Evolutionary conservation across 805 yeast genomes (phyloP).

Genomic region (Zygoascus biomembranicola): DNA sequence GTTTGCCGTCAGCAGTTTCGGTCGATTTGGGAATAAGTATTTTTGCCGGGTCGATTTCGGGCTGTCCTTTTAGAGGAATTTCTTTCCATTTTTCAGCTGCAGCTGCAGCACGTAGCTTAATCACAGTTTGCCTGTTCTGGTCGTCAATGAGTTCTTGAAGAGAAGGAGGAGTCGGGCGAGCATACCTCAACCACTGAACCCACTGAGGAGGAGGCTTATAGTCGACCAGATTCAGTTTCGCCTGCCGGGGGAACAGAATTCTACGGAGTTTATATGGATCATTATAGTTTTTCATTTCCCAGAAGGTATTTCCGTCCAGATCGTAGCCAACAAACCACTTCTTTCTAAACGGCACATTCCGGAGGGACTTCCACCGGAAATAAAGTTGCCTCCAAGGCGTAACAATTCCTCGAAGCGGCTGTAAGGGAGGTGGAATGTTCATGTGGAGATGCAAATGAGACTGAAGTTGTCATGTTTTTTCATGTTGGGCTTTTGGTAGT

Average conservation of each 20-base stretch:
- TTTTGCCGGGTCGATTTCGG: background rate
- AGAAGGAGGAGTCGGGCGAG: slow-evolving; percentile 53
- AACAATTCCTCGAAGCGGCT: slow-evolving; percentile 41
- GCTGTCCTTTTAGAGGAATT: slow-evolving; percentile 3
- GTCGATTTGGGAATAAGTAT: background rate
- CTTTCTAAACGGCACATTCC: slow-evolving; percentile 60
- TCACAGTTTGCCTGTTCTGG: slow-evolving; percentile 42
- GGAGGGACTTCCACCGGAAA: slow-evolving; percentile 51
- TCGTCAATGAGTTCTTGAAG: slow-evolving; percentile 55
- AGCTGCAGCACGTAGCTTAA: slow-evolving; percentile 43
- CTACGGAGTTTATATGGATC: slow-evolving; percentile 47
- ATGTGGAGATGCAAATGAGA: background rate
- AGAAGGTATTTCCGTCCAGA: slow-evolving; percentile 74
- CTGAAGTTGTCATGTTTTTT: too few species aligned
- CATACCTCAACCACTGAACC: slow-evolving; percentile 71
- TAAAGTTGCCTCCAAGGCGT: slow-evolving; percentile 42
- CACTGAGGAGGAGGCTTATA: slow-evolving; percentile 62
- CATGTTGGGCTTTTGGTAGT: too few species aligned
- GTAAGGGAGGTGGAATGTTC: slow-evolving; percentile 30
- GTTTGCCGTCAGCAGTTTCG: background rate
- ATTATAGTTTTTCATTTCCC: slow-evolving; percentile 64
- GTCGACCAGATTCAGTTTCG: slow-evolving; percentile 44
- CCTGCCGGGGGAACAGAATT: slow-evolving; percentile 48
- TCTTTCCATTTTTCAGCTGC: slow-evolving; percentile 31
- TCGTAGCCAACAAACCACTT: slow-evolving; percentile 66